Conservation (phyloP, 208 protist species). For the Acanthamoeba sp. region DNA sequence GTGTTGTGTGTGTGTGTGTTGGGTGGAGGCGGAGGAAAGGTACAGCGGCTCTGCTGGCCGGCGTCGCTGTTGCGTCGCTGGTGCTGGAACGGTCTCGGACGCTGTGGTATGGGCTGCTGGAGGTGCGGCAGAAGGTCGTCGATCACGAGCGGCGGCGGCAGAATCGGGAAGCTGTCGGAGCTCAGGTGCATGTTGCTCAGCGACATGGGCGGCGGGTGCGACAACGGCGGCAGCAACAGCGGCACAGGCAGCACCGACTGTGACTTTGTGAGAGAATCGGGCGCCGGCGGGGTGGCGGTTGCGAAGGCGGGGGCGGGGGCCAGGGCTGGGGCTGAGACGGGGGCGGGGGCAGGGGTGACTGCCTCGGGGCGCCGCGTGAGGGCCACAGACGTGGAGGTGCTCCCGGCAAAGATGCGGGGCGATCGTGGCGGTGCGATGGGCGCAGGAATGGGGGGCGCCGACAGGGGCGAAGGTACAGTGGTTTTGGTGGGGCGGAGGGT, state of each 20-base stretch:
- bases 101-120: not conserved
- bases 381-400: too few species aligned
- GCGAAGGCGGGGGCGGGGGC: not conserved
- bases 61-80: constrained; percentile 7
- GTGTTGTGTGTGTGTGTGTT: too few species aligned
- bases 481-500: too few species aligned
- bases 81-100: not conserved
- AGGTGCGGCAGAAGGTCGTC: not conserved
- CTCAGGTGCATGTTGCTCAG: not conserved
- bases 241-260: not conserved
- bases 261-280: not conserved
- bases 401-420: too few species aligned
- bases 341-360: too few species aligned
- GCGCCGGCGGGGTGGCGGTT: not conserved
- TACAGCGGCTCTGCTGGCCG: not conserved
- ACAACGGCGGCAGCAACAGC: not conserved
- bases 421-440: too few species aligned
- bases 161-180: not conserved
- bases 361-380: too few species aligned
- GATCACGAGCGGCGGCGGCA: not conserved
- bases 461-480: too few species aligned
- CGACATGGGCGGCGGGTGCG: too few species aligned
- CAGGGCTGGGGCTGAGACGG: too few species aligned
- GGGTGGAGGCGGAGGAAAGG: too few species aligned
- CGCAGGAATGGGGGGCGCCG: too few species aligned